These are phyloP conservation scores for Sequoiadendron giganteum DNA, from an alignment of 75 land plant species.

Conservation along the genomic window DNA sequence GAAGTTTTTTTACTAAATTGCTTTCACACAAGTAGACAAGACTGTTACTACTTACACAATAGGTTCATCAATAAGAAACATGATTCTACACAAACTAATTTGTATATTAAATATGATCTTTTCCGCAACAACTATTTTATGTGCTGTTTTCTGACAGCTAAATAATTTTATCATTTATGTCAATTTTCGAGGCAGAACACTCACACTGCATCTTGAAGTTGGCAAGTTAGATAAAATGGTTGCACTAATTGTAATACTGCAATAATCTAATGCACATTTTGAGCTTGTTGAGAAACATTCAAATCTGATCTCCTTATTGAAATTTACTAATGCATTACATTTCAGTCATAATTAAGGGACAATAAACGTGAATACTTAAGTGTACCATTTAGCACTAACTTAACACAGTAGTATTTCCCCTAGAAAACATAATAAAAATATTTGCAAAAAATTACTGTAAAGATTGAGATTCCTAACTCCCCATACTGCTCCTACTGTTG, in stretches of 20 bases:
- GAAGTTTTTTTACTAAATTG: neutral
- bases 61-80: neutral
- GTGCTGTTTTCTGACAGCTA: neutral
- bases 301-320: neutral
- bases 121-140: neutral
- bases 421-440: neutral
- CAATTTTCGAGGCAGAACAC: neutral
- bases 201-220: neutral
- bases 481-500: neutral
- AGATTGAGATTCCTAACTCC: neutral
- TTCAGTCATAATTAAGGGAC: neutral
- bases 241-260: neutral
- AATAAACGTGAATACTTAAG: neutral
- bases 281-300: neutral
- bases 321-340: neutral
- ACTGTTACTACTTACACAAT: neutral
- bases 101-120: neutral
- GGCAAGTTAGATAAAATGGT: neutral
- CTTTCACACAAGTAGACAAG: neutral
- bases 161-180: neutral
- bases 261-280: neutral
- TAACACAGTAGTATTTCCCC: neutral
- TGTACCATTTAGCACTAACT: neutral
- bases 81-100: neutral
- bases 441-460: neutral